A percentile compares a stretch with the other conserved stretches of the same genome.
These are phyloP conservation scores for Phytophthora cactorum DNA, from an alignment of 352 stramenopile species.

Conservation along the genomic window DNA sequence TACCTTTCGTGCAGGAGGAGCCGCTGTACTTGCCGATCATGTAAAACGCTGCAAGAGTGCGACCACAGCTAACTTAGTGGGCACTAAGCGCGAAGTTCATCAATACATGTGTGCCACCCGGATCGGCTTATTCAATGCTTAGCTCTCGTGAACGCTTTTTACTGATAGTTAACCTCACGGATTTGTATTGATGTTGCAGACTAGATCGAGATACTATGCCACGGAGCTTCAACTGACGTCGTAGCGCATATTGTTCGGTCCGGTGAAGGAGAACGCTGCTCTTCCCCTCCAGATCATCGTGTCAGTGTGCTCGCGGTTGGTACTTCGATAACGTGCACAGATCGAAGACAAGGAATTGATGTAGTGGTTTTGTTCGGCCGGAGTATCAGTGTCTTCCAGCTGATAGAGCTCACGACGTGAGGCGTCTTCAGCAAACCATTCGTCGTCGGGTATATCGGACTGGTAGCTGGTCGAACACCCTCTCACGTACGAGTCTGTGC, in stretches of 20 bases:
- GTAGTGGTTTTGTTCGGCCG: not conserved
- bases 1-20: slow-evolving; percentile 87
- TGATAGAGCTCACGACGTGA: too few relatives aligned
- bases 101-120: slow-evolving; percentile 10
- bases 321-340: slow-evolving; percentile 17
- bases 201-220: too few relatives aligned
- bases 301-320: slow-evolving; percentile 8
- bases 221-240: not conserved
- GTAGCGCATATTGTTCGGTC: slow-evolving; percentile 12
- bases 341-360: slow-evolving; percentile 15
- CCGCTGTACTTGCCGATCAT: slow-evolving; percentile 86
- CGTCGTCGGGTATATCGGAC: slow-evolving; percentile 37
- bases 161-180: not conserved
- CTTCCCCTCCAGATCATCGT: slow-evolving; percentile 22
- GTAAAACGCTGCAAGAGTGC: slow-evolving; percentile 32
- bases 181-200: slow-evolving; percentile 5
- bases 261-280: slow-evolving; percentile 13
- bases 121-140: slow-evolving; percentile 9
- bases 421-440: slow-evolving; percentile 24
- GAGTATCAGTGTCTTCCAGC: not conserved
- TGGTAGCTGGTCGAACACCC: slow-evolving; percentile 26
- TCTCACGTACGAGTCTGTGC: slow-evolving; percentile 26
- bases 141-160: not conserved
- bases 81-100: slow-evolving; percentile 21
- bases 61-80: slow-evolving; percentile 5